phyloP scores from a whole-genome alignment of 2,329 filamentous ascomycete species.

The Calonectria pauciramosa region DNA sequence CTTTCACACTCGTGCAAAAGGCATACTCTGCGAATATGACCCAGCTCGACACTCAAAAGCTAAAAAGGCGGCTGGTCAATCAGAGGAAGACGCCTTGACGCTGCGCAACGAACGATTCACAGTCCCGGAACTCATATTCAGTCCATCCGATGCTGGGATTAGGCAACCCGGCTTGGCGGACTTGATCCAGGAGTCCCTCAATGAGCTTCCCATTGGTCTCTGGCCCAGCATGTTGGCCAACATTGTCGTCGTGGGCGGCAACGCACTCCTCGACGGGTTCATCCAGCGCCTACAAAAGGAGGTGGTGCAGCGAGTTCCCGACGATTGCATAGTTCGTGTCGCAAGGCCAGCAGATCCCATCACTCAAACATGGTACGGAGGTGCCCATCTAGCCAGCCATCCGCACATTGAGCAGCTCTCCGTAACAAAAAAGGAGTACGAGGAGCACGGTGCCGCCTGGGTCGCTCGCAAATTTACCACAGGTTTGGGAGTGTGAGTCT shows the following conservation, averaged over 20 bases:
- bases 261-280: constrained; percentile 84
- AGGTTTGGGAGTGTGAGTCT: constrained; percentile 39
- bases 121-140: constrained; percentile 92
- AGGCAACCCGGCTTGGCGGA: constrained; percentile 86
- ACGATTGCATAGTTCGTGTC: constrained; percentile 84
- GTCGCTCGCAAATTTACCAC: constrained; percentile 77
- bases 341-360: constrained; percentile 79
- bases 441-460: constrained; percentile 86
- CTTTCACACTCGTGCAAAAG: constrained; percentile 71
- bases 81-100: constrained; percentile 83
- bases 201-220: constrained; percentile 81
- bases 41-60: constrained; percentile 70
- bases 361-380: constrained; percentile 87
- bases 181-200: constrained; percentile 84
- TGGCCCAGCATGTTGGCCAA: constrained; percentile 90
- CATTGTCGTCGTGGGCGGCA: constrained; percentile 90
- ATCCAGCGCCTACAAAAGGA: constrained; percentile 83
- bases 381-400: constrained; percentile 81
- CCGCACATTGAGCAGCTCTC: constrained; percentile 75
- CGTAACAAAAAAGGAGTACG: constrained; percentile 92
- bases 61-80: constrained; percentile 58
- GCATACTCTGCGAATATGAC: constrained; percentile 84
- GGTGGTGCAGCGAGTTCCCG: constrained; percentile 77
- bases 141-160: constrained; percentile 86
- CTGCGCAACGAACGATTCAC: constrained; percentile 93